Conservation (phyloP, 1,284 basidiomycete species). For the Boletus sp. region DNA sequence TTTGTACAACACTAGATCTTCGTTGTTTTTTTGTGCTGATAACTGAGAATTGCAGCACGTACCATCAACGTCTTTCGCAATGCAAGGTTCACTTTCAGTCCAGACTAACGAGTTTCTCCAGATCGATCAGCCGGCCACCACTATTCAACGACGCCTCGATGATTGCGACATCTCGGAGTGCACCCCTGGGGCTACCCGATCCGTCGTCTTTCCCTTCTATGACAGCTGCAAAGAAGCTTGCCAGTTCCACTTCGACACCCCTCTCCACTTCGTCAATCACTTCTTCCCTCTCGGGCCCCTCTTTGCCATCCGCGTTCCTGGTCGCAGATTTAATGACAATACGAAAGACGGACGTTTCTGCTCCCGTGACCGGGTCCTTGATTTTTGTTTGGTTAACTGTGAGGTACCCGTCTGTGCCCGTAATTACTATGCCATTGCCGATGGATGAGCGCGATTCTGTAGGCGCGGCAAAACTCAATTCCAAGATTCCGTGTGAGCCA, state of each 20-base stretch:
- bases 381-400: slow-evolving; percentile 44
- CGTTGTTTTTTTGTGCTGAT: no score
- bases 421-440: slow-evolving; percentile 53
- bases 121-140: slow-evolving; percentile 61
- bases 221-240: slow-evolving; percentile 58
- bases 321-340: slow-evolving; percentile 46
- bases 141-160: slow-evolving; percentile 80
- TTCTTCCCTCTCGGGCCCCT: slow-evolving; percentile 53
- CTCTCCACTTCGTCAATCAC: slow-evolving; percentile 49
- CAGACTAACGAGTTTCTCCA: slow-evolving; percentile 46
- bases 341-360: slow-evolving; percentile 35
- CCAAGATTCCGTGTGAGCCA: slow-evolving; percentile 60
- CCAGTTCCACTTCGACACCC: slow-evolving; percentile 66
- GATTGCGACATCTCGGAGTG: slow-evolving; percentile 75
- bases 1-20: no score
- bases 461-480: slow-evolving; percentile 62
- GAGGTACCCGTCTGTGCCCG: slow-evolving; percentile 64
- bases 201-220: slow-evolving; percentile 49
- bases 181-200: slow-evolving; percentile 56
- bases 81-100: slow-evolving; percentile 7
- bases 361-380: slow-evolving; percentile 30
- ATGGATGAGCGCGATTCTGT: slow-evolving; percentile 45
- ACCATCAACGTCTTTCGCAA: no score
- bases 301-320: slow-evolving; percentile 47
- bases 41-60: no score